Conservation (phyloP, 345 rosid species). For the Fremontodendron californicum region DNA sequence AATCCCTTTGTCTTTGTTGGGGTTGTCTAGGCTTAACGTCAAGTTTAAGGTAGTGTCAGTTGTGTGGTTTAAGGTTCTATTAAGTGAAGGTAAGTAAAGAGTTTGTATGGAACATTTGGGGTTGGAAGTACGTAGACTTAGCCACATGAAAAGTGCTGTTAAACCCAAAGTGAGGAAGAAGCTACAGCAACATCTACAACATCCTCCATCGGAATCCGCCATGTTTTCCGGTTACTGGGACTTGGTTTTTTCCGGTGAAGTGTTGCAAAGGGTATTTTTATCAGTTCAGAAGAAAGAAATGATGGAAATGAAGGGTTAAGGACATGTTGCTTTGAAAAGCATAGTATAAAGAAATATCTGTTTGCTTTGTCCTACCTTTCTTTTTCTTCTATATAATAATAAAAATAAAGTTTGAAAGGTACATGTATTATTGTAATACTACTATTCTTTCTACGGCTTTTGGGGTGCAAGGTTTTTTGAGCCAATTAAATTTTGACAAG, state of each 20-base stretch:
- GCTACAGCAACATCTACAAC: constrained; percentile 53
- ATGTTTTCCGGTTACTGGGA: constrained; percentile 16
- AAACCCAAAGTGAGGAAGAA: constrained; percentile 57
- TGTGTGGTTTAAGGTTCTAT: constrained; percentile 29
- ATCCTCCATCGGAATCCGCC: constrained; percentile 25
- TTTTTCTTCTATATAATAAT: not conserved
- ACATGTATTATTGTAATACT: not conserved
- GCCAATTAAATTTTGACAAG: not conserved
- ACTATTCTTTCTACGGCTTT: not conserved
- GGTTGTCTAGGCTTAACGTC: constrained; percentile 44
- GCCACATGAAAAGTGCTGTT: constrained; percentile 71
- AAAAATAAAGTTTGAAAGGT: not conserved
- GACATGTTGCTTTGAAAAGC: not conserved
- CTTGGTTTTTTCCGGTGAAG: not conserved
- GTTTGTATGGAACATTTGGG: constrained; percentile 46
- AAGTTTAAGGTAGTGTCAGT: constrained; percentile 41
- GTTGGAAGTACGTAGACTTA: constrained; percentile 51
- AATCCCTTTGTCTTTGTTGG: constrained; percentile 70
- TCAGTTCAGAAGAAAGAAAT: not conserved
- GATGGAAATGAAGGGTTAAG: not conserved
- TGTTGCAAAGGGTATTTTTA: not conserved
- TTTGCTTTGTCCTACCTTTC: not conserved
- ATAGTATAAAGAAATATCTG: not conserved
- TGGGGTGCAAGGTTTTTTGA: not conserved
- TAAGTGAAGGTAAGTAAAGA: constrained; percentile 59